Percentiles rank a stretch among this genome's conserved stretches.
phyloP scores from a whole-genome alignment of 768 basidiomycete genomes.

The Lactarius trivialis region DNA sequence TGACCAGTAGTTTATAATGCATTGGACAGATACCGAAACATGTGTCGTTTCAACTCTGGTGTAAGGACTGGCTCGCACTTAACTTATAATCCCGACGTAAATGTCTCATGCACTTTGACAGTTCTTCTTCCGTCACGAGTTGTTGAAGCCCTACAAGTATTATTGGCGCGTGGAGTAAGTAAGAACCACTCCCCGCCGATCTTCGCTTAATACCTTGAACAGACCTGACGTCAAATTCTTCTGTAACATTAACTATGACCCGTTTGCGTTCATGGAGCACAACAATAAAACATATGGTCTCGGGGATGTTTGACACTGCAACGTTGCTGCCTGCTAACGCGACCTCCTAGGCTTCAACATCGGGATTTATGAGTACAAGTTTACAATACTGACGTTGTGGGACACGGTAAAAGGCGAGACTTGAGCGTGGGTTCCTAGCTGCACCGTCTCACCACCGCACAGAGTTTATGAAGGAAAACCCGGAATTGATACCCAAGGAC shows the following conservation, averaged over 20 bases:
- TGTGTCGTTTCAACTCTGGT: conserved; percentile 48
- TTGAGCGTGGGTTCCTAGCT: too few relatives aligned
- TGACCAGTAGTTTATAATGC: not conserved
- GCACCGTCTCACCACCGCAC: not conserved
- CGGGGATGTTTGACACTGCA: not conserved
- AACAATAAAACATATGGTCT: conserved; percentile 77
- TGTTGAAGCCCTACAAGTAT: conserved; percentile 70
- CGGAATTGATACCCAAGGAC: conserved; percentile 51
- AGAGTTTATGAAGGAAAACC: conserved; percentile 65
- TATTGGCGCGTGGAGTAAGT: conserved; percentile 88
- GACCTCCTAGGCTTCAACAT: conserved; percentile 60
- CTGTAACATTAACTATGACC: conserved; percentile 58
- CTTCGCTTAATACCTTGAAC: conserved; percentile 1
- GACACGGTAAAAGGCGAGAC: conserved; percentile 54
- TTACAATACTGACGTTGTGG: conserved; percentile 81
- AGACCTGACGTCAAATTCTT: conserved; percentile 77
- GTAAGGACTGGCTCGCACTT: conserved; percentile 26
- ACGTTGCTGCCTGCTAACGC: not conserved
- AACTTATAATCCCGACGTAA: not conserved
- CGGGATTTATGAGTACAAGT: conserved; percentile 67
- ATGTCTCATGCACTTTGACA: conserved; percentile 25
- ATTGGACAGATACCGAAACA: conserved; percentile 36
- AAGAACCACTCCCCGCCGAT: not conserved
- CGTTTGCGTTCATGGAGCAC: conserved; percentile 75
- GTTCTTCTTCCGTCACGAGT: conserved; percentile 79